These are phyloP conservation scores for Rhododendron williamsianum DNA, from an alignment of 148 eudicot genomes.

Conservation along the genomic window DNA sequence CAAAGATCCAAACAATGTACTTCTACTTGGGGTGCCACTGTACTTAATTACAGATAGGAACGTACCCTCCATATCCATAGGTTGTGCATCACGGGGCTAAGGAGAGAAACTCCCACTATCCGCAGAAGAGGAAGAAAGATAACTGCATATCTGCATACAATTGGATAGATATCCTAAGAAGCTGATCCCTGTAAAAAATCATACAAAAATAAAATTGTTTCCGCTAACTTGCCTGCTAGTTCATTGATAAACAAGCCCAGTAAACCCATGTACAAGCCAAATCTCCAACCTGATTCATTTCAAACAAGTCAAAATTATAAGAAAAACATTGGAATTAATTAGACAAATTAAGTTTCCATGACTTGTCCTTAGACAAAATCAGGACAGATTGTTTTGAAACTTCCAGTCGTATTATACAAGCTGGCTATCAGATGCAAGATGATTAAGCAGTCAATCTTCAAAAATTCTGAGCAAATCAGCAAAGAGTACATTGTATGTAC, in stretches of 20 bases:
- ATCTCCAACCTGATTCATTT: slow-evolving; percentile 68
- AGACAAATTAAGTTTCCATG: not conserved
- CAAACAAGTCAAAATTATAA: slow-evolving; percentile 1
- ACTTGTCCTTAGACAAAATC: slow-evolving; percentile 2
- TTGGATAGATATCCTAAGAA: slow-evolving; percentile 4
- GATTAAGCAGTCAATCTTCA: not conserved
- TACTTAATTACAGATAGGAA: not conserved
- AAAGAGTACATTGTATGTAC: not conserved
- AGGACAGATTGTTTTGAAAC: not conserved
- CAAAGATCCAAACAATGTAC: slow-evolving; percentile 3
- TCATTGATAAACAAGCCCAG: slow-evolving; percentile 74
- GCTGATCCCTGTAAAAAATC: slow-evolving; percentile 2
- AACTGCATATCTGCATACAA: slow-evolving; percentile 73
- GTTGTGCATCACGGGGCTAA: slow-evolving; percentile 97
- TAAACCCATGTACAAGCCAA: slow-evolving; percentile 78
- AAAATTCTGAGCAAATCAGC: not conserved
- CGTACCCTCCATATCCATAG: slow-evolving; percentile 99
- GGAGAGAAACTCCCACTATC: slow-evolving; percentile 85
- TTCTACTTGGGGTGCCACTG: not conserved
- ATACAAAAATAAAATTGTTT: not conserved
- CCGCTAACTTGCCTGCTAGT: slow-evolving; percentile 58
- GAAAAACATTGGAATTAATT: not conserved
- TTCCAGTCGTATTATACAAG: not conserved
- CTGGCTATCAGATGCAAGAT: not conserved
- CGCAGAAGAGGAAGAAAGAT: slow-evolving; percentile 90